A percentile compares a stretch with the other conserved stretches of the same genome.
Conservation (phyloP, 1,284 basidiomycete genomes). For the Moniliophthora roreri region DNA sequence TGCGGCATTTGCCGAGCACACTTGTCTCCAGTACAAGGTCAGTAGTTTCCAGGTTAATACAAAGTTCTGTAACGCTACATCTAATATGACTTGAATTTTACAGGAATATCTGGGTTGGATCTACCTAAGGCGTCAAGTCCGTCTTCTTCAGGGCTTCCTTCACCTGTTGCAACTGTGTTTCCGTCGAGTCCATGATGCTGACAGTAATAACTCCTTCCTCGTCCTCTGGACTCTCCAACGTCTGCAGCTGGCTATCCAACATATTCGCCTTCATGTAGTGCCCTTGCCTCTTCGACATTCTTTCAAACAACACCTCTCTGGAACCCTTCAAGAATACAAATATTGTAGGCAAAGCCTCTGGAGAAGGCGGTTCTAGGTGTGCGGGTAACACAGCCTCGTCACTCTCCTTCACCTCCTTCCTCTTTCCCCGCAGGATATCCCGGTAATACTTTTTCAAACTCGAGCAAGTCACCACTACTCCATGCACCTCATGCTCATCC, state of each 20-base stretch:
- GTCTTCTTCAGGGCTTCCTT: constrained; percentile 30
- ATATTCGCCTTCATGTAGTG: constrained; percentile 92
- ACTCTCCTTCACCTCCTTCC: constrained; percentile 25
- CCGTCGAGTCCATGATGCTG: constrained; percentile 53
- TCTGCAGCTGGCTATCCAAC: constrained; percentile 83
- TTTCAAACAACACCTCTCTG: constrained; percentile 58
- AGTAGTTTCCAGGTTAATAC: neutral
- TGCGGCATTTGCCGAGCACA: constrained; percentile 33
- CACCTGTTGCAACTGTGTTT: constrained; percentile 54
- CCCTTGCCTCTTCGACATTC: constrained; percentile 71
- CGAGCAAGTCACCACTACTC: constrained; percentile 85
- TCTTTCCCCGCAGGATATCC: constrained; percentile 70
- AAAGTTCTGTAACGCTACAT: neutral
- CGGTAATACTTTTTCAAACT: constrained; percentile 83
- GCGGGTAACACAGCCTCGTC: constrained; percentile 24
- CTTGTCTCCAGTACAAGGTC: neutral
- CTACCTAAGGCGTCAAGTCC: neutral
- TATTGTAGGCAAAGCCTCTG: constrained; percentile 53
- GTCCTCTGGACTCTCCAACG: constrained; percentile 74
- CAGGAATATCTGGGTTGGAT: neutral
- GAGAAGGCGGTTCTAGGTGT: constrained; percentile 24
- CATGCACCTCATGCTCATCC: constrained; percentile 25
- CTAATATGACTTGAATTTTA: too few relatives aligned
- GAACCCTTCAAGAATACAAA: constrained; percentile 85
- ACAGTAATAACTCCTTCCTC: constrained; percentile 73